Percentiles rank a stretch among this genome's conserved stretches.
These are phyloP conservation scores for Parasitella parasitica DNA, from an alignment of 371 early-diverging fungal genomes.

Conservation along the genomic window DNA sequence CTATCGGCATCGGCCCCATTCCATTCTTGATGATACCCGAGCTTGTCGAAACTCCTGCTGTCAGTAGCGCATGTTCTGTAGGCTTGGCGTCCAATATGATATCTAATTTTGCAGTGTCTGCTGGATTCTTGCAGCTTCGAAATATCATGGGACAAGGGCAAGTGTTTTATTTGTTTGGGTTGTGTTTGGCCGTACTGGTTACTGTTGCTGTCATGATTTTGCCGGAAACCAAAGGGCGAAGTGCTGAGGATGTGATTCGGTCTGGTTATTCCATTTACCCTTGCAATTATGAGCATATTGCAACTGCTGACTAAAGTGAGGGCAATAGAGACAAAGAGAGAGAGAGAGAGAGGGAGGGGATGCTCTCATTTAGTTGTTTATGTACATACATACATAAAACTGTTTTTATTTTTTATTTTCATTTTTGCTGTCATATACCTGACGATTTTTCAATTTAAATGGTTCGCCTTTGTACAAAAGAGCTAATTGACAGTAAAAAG, in stretches of 20 bases:
- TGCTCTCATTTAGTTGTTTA: too few relatives aligned
- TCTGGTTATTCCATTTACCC: conserved; percentile 40
- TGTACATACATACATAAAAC: too few relatives aligned
- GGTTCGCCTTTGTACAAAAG: too few relatives aligned
- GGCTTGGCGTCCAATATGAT: conserved; percentile 75
- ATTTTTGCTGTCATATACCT: too few relatives aligned
- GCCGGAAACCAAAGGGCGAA: conserved; percentile 83
- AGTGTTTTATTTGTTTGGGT: conserved; percentile 76
- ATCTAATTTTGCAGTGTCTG: conserved; percentile 69
- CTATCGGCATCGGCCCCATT: conserved; percentile 87
- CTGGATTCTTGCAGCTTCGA: conserved; percentile 61
- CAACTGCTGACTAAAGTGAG: not conserved
- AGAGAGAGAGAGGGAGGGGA: too few relatives aligned
- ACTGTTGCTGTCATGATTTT: conserved; percentile 58
- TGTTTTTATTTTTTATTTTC: too few relatives aligned
- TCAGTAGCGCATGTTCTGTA: conserved; percentile 69
- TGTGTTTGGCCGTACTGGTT: conserved; percentile 38
- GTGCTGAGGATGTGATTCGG: conserved; percentile 48
- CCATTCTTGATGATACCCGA: conserved; percentile 87
- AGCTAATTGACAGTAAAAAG: too few relatives aligned
- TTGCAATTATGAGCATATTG: conserved; percentile 16
- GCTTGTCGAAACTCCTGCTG: conserved; percentile 73
- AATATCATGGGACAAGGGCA: conserved; percentile 61
- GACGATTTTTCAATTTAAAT: too few relatives aligned
- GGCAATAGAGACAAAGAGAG: too few relatives aligned